These are phyloP conservation scores for Cyberlindnera mississippiensis DNA, from an alignment of 805 yeast genomes.

Conservation along the genomic window DNA sequence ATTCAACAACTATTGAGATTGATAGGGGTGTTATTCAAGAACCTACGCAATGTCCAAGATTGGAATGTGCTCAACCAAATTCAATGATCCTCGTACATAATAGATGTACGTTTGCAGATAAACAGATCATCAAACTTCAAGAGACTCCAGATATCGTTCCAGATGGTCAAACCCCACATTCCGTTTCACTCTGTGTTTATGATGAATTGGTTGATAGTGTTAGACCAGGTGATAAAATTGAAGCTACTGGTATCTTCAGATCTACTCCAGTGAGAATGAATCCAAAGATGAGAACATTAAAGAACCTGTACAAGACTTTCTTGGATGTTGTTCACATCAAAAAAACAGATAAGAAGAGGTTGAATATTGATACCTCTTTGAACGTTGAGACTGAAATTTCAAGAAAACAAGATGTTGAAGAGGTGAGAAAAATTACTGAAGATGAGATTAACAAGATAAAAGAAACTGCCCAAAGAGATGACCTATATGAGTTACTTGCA, in stretches of 20 bases:
- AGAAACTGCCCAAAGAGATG: conserved; percentile 61
- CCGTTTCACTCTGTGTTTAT: conserved; percentile 88
- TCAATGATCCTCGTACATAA: conserved; percentile 92
- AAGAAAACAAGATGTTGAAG: conserved; percentile 71
- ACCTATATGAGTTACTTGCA: conserved; percentile 79
- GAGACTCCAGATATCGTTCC: conserved; percentile 97
- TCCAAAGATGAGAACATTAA: conserved; percentile 77
- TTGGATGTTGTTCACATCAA: conserved; percentile 91
- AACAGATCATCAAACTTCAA: conserved; percentile 89
- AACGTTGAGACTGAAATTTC: conserved; percentile 40
- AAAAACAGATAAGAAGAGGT: conserved; percentile 75
- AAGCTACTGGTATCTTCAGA: conserved; percentile 92
- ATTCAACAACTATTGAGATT: conserved; percentile 85
- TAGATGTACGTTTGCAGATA: conserved; percentile 89
- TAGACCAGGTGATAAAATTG: conserved; percentile 95
- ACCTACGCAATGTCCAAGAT: conserved; percentile 90
- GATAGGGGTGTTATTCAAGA: conserved; percentile 94
- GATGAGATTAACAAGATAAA: conserved; percentile 66
- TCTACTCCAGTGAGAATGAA: conserved; percentile 89
- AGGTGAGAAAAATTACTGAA: conserved; percentile 60
- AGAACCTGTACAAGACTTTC: conserved; percentile 85
- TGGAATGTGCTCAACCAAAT: conserved; percentile 72
- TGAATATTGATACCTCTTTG: conserved; percentile 79
- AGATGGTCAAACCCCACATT: conserved; percentile 98
- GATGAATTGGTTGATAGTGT: conserved; percentile 94